Base-by-base conservation (phyloP, 371 early-diverging fungal genomes). In the Aphelidium insulamus region DNA sequence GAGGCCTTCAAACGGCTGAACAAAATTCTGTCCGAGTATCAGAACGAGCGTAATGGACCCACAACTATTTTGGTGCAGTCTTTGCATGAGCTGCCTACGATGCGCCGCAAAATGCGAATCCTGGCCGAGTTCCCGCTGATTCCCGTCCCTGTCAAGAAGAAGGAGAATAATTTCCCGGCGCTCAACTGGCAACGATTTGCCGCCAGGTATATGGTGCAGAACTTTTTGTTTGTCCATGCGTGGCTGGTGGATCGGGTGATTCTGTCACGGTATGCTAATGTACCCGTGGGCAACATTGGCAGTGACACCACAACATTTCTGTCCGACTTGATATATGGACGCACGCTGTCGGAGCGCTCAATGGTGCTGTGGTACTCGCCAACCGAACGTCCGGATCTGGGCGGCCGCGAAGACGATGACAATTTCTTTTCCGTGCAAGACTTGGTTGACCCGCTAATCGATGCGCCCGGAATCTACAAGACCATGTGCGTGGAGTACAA, bases 281-380 rank as follows among this genome's bases (percentile, higher is more conserved):
- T 88, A 2, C 97, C 97, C 1, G 41, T 92, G 18, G 76, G 90
- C 43, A 92, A 95, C 42, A 60, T 95, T 30, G 73, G 66, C 0
- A 54, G 64, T 20, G 87, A 95, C 43, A 63, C 77, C 4, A 48
- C 69, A 14, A 34, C 78, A 12, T 81, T 79, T 33, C 48, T 83
- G 28, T 55, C 78, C 0, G 97, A 95, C 49, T 40, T 92, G 2
- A 54, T 70, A 17, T 73, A 80, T 45, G 84, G 90, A 0, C 60
- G 91, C 24, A 57, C 65, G 11, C 49, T 95, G 36, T 48, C 57
- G 10, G 46, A 62, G 18, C 61, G 65, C 21, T 80, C 82, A 34
- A 68, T 75, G 59, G 49, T 95, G 1, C 46, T 88, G 15, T 95
- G 97, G 97, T 87, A 78, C 71, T 86, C 86, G 14, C 46, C 69